A percentile compares a stretch with the other conserved stretches of the same genome.
Evolutionary conservation across 106 monocot species (phyloP).

Genomic region (Alisma plantagoaquatica): DNA sequence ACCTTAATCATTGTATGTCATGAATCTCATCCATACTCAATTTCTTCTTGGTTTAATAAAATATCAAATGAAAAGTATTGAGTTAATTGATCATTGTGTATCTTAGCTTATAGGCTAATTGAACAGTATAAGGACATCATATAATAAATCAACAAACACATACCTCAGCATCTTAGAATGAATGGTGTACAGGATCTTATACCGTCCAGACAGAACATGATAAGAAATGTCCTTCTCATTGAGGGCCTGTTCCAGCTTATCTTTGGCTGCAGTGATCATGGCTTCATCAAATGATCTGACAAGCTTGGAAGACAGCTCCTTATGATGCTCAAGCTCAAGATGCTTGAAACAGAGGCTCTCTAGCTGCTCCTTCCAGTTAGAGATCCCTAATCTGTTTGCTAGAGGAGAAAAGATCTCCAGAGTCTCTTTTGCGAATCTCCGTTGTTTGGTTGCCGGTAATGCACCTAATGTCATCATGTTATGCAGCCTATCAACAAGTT

Average conservation of each 20-base stretch:
- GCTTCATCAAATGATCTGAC: slow-evolving; percentile 47
- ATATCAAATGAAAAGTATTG: neutral
- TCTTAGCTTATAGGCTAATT: too few relatives aligned
- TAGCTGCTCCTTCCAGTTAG: slow-evolving; percentile 74
- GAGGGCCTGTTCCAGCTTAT: slow-evolving; percentile 49
- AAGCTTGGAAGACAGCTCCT: slow-evolving; percentile 48
- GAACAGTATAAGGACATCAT: too few relatives aligned
- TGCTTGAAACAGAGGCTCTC: slow-evolving; percentile 79
- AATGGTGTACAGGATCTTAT: slow-evolving; percentile 80
- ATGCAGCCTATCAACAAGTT: slow-evolving; percentile 83
- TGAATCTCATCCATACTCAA: slow-evolving; percentile 71
- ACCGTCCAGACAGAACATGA: slow-evolving; percentile 56
- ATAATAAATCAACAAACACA: neutral
- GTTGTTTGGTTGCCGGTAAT: slow-evolving; percentile 52
- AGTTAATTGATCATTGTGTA: too few relatives aligned
- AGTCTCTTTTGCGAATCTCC: too few relatives aligned
- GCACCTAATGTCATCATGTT: slow-evolving; percentile 92
- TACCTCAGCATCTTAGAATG: slow-evolving; percentile 80
- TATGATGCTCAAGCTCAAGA: slow-evolving; percentile 49
- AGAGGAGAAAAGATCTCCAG: too few relatives aligned
- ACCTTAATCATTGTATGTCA: slow-evolving; percentile 71
- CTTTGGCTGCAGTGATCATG: slow-evolving; percentile 42
- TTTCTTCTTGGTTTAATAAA: too few relatives aligned
- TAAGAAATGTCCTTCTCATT: slow-evolving; percentile 47
- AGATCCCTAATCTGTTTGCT: slow-evolving; percentile 68